A percentile compares a stretch with the other conserved stretches of the same genome.
These are phyloP conservation scores for Flaveria floridana DNA, from an alignment of 140 eudicot genomes.

Conservation along the genomic window DNA sequence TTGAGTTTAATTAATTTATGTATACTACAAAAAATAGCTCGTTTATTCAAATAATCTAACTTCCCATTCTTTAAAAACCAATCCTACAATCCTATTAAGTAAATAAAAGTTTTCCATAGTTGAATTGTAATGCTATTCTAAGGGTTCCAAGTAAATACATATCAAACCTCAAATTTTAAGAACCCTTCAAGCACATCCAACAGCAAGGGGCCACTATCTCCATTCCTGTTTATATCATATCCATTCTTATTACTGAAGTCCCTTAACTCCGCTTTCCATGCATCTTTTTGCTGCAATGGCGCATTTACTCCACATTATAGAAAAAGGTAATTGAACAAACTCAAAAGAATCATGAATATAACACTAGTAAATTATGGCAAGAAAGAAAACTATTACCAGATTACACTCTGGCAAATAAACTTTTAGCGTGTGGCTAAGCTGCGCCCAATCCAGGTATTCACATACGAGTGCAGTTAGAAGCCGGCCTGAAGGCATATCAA, in stretches of 20 bases:
- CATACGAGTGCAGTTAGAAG: slow-evolving; percentile 84
- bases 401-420: slow-evolving; percentile 92
- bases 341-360: background rate
- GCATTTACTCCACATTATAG: slow-evolving; percentile 26
- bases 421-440: slow-evolving; percentile 77
- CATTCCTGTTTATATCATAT: slow-evolving; percentile 82
- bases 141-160: background rate
- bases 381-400: slow-evolving; percentile 53
- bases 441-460: slow-evolving; percentile 99
- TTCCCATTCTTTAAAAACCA: background rate
- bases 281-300: slow-evolving; percentile 75
- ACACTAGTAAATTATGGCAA: background rate
- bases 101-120: background rate
- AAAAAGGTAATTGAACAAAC: background rate
- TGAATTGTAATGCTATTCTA: background rate
- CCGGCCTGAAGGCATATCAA: slow-evolving; percentile 62
- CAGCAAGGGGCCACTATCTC: slow-evolving; percentile 91
- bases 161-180: slow-evolving; percentile 85
- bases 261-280: slow-evolving; percentile 91
- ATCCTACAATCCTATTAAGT: too few relatives aligned
- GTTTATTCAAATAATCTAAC: background rate
- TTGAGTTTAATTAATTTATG: background rate
- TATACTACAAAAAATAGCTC: background rate
- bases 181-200: slow-evolving; percentile 96
- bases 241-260: slow-evolving; percentile 87